A percentile compares a stretch with the other conserved stretches of the same genome.
Evolutionary conservation across 2,329 filamentous ascomycete species (phyloP).

Genomic region (Epichloe festucae): DNA sequence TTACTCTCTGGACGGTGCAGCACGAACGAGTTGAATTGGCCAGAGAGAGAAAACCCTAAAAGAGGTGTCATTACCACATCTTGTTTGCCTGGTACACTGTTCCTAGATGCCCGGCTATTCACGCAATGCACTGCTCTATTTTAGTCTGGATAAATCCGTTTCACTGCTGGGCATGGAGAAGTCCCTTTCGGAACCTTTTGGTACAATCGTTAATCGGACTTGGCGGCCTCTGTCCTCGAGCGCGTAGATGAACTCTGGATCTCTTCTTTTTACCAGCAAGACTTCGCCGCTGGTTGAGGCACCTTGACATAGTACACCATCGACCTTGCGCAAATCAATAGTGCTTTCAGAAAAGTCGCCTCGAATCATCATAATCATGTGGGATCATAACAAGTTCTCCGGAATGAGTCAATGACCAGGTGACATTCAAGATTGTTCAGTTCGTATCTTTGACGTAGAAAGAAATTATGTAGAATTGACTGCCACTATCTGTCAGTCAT

Average conservation of each 20-base stretch:
- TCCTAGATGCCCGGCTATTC: not conserved
- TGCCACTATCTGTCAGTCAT: not conserved
- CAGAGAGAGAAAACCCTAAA: conserved; percentile 17
- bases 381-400: not conserved
- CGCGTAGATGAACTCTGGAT: too few species aligned
- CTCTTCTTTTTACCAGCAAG: too few species aligned
- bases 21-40: conserved; percentile 34
- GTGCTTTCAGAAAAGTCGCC: not conserved
- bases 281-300: too few species aligned
- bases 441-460: not conserved
- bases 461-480: not conserved
- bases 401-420: not conserved
- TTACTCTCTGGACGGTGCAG: conserved; percentile 59
- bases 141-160: too few species aligned
- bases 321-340: not conserved
- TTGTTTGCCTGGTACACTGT: not conserved
- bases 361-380: too few species aligned
- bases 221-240: too few species aligned
- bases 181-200: too few species aligned
- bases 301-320: not conserved
- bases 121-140: not conserved
- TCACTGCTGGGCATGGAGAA: too few species aligned
- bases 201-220: too few species aligned
- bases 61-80: not conserved
- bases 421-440: not conserved